Evolutionary conservation across 768 basidiomycete species (phyloP), one percentile per base, ranked within the genome.

Genomic region (Macrolepiota dolichaula): DNA sequence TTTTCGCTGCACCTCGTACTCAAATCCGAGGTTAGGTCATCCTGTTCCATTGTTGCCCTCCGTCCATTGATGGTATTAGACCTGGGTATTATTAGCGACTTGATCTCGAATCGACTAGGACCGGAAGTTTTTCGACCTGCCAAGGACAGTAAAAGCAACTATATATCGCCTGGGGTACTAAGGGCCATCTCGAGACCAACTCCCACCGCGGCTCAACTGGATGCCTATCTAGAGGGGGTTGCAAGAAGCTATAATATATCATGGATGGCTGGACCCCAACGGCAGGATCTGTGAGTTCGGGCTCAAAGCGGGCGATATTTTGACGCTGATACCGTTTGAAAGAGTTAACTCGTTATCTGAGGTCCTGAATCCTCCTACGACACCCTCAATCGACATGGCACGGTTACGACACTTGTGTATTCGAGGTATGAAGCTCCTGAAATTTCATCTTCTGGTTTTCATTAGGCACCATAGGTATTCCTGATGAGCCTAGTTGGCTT

Each of bases 401-500:
- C 76, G 73, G 51, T 73, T 92, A 54, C 82, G 85, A 19, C 72
- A 72, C 60, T 69, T 91, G 35, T 89, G 88, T 69, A 71, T 78
- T 29, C 81, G 79, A 64, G 91, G 91, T 90, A 74, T 46, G 79
- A 68, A 32, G 24, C 35, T 29, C 27, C 52, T 50, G 55, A n/a
- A 40, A n/a, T 47, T 37, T 37, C 22, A 46, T 47, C 25, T 44
- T 63, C 54, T 62, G 29, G 29, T 49, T 47, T 32, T 64, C 29
- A 68, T 63, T 42, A 36, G 22, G 17, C 55, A 59, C 54, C 49
- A 38, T 44, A 92, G 90, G 90, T 61, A 81, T 92, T 50, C 88
- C 90, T 52, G 84, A 89, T 65, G 80, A 88, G 66, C 91, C 91
- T 46, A 73, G 80, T 4, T 92, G 89, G 88, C 76, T 92, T 64